Base-by-base conservation (phyloP, 2,329 filamentous ascomycete species). In the Exophiala viscosa region DNA sequence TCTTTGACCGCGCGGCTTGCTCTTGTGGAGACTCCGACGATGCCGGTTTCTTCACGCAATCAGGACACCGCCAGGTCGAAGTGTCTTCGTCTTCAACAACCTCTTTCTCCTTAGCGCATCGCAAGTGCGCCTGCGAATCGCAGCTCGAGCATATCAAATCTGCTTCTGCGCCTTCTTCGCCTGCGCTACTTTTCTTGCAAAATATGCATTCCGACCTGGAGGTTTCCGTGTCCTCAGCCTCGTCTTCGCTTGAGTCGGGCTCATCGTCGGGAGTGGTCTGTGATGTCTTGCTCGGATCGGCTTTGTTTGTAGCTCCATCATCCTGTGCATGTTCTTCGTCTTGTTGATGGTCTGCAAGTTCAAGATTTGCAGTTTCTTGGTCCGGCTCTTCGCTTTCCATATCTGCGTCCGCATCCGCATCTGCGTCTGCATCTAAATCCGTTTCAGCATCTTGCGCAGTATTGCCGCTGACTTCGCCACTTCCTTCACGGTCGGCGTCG, bases 51-150 rank as follows among this genome's bases (percentile, higher is more conserved):
- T 64, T 60, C n/a, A 69, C 63, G 59, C 74, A 76, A 32, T 64
- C 50, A 13, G 53, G 50, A 40, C 61, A 63, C 35, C 44, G 51
- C 55, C 65, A 66, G 20, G 60, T 42, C 15, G 62, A 49, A 39
- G 48, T 46, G 13, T 57, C 61, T 32, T 64, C 62, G 59, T 78
- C 72, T 62, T 73, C 74, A 63, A 88, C 73, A 59, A 82, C 82
- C 54, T 81, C 81, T 67, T 83, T 81, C 67, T 87, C 82, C 66
- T 86, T 84, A 53, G 90, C 91, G 73, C 92, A 96, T 79, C 93
- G 87, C 69, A 87, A 85, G 76, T 97, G 92, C 65, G 90, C 92
- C 70, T 90, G 87, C 66, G 92, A 87, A 60, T 85, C 85, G 70
- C 92, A 97, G 59, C 83, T 78, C 55, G 76, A 77, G 70, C 92